Percentiles rank a stretch among this genome's conserved stretches.
Conservation (phyloP, 306 rosid genomes). For the Rubus idaeus region DNA sequence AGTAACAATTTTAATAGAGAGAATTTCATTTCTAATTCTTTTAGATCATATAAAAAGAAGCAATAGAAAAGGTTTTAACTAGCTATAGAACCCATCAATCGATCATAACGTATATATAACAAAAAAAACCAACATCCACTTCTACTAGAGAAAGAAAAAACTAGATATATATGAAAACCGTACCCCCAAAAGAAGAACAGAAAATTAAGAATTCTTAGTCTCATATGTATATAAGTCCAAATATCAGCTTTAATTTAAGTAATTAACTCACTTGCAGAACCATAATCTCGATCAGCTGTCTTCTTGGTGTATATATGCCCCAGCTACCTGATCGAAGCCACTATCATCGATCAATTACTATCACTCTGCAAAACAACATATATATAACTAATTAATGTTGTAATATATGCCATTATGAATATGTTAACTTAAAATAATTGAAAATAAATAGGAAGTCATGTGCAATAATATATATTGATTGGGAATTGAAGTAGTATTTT, state of each 20-base stretch:
- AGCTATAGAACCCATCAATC: too few relatives aligned
- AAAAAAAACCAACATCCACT: neutral
- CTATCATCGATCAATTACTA: neutral
- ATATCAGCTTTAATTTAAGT: neutral
- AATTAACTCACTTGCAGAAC: neutral
- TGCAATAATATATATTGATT: neutral
- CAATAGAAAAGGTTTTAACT: too few relatives aligned
- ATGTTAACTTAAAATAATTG: too few relatives aligned
- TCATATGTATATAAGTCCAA: neutral
- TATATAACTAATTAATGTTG: neutral
- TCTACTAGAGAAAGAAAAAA: neutral
- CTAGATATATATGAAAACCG: neutral
- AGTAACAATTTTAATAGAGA: too few relatives aligned
- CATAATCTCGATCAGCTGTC: neutral
- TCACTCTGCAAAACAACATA: conserved; percentile 5
- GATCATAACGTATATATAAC: neutral
- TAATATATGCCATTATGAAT: neutral
- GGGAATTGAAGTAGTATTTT: neutral
- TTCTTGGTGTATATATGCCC: neutral
- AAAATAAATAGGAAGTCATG: too few relatives aligned
- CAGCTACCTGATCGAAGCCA: neutral
- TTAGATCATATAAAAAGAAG: too few relatives aligned
- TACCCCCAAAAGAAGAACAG: neutral
- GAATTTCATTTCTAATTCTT: too few relatives aligned
- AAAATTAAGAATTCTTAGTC: neutral